These are phyloP conservation scores for Suhomyces sp. DNA, from an alignment of 805 yeast genomes.

Conservation along the genomic window DNA sequence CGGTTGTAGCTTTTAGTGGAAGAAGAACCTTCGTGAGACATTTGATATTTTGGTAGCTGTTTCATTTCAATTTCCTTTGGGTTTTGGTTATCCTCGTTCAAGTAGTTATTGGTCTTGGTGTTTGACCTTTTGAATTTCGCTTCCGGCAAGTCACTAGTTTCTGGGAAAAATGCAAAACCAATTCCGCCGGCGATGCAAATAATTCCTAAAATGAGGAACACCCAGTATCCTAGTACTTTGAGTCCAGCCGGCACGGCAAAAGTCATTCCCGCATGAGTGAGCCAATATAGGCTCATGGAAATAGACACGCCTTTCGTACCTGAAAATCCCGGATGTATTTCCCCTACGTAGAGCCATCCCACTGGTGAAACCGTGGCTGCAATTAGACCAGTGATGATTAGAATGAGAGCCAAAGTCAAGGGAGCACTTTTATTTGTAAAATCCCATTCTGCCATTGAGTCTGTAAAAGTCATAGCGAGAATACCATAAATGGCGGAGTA, in stretches of 20 bases:
- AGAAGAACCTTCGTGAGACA: not conserved
- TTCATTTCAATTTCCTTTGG: not conserved
- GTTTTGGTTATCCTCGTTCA: not conserved
- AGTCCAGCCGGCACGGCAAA: constrained; percentile 41
- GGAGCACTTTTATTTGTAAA: constrained; percentile 32
- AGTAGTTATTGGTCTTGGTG: not conserved
- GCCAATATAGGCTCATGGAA: constrained; percentile 48
- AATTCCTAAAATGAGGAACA: constrained; percentile 38
- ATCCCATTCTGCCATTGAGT: not conserved
- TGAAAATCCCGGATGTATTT: constrained; percentile 44
- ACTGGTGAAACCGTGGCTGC: constrained; percentile 46
- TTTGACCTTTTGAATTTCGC: constrained; percentile 19
- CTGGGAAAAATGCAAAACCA: constrained; percentile 40
- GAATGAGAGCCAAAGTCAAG: constrained; percentile 41
- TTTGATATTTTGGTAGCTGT: not conserved
- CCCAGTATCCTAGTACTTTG: constrained; percentile 33
- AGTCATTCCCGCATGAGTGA: constrained; percentile 33
- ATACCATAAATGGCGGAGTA: constrained; percentile 33
- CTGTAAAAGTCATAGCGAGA: constrained; percentile 5
- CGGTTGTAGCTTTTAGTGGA: not conserved
- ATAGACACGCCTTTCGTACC: constrained; percentile 47
- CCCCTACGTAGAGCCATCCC: constrained; percentile 51
- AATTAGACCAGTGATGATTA: constrained; percentile 44
- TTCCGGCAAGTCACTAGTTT: constrained; percentile 34
- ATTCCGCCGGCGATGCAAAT: constrained; percentile 30